Percentiles rank a stretch among this genome's conserved stretches.
Evolutionary conservation across 2,329 filamentous ascomycete genomes (phyloP).

Genomic region (Diaporthe amygdali): DNA sequence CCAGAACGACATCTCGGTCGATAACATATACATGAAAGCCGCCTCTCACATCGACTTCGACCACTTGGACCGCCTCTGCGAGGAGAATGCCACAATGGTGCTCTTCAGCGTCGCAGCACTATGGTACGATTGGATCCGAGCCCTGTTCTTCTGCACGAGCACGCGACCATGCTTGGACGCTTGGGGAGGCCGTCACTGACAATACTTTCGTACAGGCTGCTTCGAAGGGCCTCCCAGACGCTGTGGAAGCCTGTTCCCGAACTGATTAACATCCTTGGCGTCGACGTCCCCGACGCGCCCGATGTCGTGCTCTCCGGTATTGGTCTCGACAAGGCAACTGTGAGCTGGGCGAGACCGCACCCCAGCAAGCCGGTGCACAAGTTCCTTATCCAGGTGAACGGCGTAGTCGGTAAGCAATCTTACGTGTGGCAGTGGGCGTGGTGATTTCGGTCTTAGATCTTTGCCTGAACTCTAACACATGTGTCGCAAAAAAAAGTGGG

Average conservation of each 20-base stretch:
- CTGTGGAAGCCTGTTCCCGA: conserved; percentile 90
- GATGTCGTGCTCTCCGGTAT: conserved; percentile 91
- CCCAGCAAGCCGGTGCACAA: conserved; percentile 74
- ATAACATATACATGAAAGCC: conserved; percentile 39
- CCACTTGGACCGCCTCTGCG: conserved; percentile 51
- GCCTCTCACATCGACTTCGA: conserved; percentile 50
- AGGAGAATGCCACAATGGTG: conserved; percentile 60
- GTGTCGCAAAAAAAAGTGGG: conserved; percentile 63
- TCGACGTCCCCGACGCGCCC: conserved; percentile 90
- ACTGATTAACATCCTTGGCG: conserved; percentile 86
- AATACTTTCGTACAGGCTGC: conserved; percentile 62
- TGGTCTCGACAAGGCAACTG: conserved; percentile 81
- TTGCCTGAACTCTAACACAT: conserved; percentile 15
- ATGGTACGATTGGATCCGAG: conserved; percentile 47
- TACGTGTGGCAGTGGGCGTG: conserved; percentile 24
- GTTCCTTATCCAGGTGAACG: conserved; percentile 93
- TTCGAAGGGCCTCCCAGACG: conserved; percentile 86
- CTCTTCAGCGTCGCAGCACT: conserved; percentile 57
- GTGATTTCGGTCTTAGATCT: conserved; percentile 24
- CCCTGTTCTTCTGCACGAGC: conserved; percentile 4
- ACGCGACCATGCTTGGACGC: neutral
- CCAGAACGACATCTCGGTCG: conserved; percentile 43
- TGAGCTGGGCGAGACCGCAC: conserved; percentile 86
- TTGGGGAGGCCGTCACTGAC: conserved; percentile 18
- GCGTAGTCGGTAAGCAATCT: conserved; percentile 74